These are phyloP conservation scores for Davidsoniella virescens DNA, from an alignment of 2,329 filamentous ascomycete genomes.

Conservation along the genomic window DNA sequence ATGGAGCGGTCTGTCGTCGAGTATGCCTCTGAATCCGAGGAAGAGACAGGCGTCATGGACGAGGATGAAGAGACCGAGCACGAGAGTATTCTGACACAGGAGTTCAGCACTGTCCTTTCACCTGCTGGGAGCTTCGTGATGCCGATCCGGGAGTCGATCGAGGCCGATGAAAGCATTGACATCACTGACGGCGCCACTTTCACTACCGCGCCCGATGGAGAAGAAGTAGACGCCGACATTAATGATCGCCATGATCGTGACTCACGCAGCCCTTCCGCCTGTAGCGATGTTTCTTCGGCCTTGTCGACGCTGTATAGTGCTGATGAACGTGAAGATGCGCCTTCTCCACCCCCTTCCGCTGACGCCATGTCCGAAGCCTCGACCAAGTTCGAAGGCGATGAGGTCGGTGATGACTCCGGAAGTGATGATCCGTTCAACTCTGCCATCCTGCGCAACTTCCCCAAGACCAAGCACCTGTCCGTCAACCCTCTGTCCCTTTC, in stretches of 20 bases:
- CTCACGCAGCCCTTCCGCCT: conserved; percentile 2
- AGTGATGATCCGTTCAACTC: conserved; percentile 6
- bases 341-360: not conserved
- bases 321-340: conserved; percentile 28
- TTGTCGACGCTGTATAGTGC: conserved; percentile 42
- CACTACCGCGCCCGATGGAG: not conserved
- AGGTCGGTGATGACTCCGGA: not conserved
- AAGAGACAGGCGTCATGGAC: not conserved
- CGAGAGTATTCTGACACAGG: conserved; percentile 7
- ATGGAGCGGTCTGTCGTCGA: not conserved
- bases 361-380: conserved; percentile 5
- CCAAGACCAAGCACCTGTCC: conserved; percentile 11
- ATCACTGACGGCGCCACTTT: not conserved
- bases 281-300: conserved; percentile 34
- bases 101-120: conserved; percentile 10
- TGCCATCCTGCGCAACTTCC: conserved; percentile 5
- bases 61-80: not conserved
- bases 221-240: not conserved
- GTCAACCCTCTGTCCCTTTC: not conserved
- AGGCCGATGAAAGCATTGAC: not conserved
- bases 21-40: conserved; percentile 3
- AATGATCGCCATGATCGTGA: not conserved
- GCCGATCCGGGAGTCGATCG: conserved; percentile 1
- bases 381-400: conserved; percentile 3
- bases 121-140: conserved; percentile 7